Base-by-base conservation (phyloP, 2,329 filamentous ascomycete genomes). In the Xylaria sp. region DNA sequence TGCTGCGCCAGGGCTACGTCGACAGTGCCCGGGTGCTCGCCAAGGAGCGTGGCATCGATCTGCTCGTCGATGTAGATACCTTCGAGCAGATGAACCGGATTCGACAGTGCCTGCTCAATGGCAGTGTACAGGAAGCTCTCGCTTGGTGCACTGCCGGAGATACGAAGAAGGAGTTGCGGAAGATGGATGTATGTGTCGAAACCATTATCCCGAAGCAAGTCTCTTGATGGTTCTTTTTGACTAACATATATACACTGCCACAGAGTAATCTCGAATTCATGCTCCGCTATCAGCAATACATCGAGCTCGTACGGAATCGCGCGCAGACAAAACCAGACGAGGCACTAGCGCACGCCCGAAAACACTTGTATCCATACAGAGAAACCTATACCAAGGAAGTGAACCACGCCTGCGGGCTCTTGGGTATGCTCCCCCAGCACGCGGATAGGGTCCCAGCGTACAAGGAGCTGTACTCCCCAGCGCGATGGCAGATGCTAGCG, bases 281-380 rank as follows among this genome's bases (percentile, higher is more conserved):
- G 85, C 87, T 99, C 51, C 91, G 96, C 13, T 86, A 97, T 75
- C 96, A 99, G 80, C 94, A 98, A 79, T 98, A 94, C 79, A 94
- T 98, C 75, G 96, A 98, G 81, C 86, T 98, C 69, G 89, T 97
- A 68, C 87, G 95, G 68, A 88, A 86, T 47, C 87, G 87, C 63
- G 85, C 90, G 4, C 84, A 69, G 18, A 78, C 82, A 6, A 93
- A 91, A 76, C 84, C 92, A 53, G 81, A 90, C 57, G 94, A 98
- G 71, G 94, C 94, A 13, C 92, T 94, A 70, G 80, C 85, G 27
- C 93, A 98, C 81, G 94, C 94, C 29, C 91, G 90, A 77, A 97
- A 93, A 79, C 91, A 93, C 79, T 86, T 99, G 32, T 85, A 90
- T 18, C 88, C 90, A 2, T 93, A 92, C 75, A 86, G 86, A 63